Percentiles rank a stretch among this genome's conserved stretches.
These are phyloP conservation scores for Botrytis fragariae DNA, from an alignment of 2,329 filamentous ascomycete genomes.

Conservation along the genomic window DNA sequence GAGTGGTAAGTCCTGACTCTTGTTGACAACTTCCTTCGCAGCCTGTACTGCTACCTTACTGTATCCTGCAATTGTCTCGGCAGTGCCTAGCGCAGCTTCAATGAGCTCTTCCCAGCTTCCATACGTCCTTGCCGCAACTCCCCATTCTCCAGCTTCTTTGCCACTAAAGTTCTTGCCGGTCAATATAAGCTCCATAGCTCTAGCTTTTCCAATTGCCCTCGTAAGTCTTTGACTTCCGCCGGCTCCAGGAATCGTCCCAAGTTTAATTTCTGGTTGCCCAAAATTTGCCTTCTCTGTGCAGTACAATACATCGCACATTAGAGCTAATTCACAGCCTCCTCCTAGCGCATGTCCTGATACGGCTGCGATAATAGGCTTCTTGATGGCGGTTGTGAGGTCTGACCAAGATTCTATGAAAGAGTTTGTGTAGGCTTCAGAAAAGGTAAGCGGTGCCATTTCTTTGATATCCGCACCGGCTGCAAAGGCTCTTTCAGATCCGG, in stretches of 20 bases:
- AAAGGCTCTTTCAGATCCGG: conserved; percentile 86
- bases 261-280: conserved; percentile 94
- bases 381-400: conserved; percentile 74
- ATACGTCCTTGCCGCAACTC: conserved; percentile 80
- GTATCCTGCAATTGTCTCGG: conserved; percentile 84
- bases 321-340: conserved; percentile 91
- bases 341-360: conserved; percentile 94
- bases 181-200: conserved; percentile 87
- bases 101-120: conserved; percentile 78
- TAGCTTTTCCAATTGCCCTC: conserved; percentile 75
- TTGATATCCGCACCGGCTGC: conserved; percentile 98
- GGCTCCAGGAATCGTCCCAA: conserved; percentile 88
- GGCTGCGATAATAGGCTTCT: conserved; percentile 91
- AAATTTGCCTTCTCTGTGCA: conserved; percentile 84
- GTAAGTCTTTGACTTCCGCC: conserved; percentile 89
- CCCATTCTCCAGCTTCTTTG: conserved; percentile 83
- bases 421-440: conserved; percentile 79
- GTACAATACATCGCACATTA: conserved; percentile 97
- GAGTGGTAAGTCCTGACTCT: conserved; percentile 88
- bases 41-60: conserved; percentile 84
- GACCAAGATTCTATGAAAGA: conserved; percentile 98
- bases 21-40: conserved; percentile 97
- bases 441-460: conserved; percentile 93
- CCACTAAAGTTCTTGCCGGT: conserved; percentile 84
- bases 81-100: conserved; percentile 75